Percentiles rank a stretch among this genome's conserved stretches.
These are phyloP conservation scores for Rutstroemia sydowiana DNA, from an alignment of 2,329 filamentous ascomycete genomes.

Conservation along the genomic window DNA sequence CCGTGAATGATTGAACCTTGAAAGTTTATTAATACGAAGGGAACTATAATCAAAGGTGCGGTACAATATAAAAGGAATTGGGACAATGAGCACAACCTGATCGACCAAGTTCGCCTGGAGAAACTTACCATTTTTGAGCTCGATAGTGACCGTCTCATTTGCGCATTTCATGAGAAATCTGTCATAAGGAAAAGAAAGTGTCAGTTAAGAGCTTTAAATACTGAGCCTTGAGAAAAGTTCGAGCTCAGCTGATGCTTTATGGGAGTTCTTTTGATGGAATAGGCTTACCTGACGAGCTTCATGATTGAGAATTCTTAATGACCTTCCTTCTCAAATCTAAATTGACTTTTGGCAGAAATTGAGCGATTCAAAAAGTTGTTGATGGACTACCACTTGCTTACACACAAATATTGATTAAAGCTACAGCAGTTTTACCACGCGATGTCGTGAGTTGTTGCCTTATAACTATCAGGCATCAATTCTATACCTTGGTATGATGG, in stretches of 20 bases:
- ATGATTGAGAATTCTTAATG: constrained; percentile 52
- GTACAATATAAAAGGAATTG: too few species aligned
- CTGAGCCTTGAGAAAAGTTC: constrained; percentile 33
- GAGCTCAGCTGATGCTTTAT: constrained; percentile 40
- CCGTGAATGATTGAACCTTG: constrained; percentile 96
- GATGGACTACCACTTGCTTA: too few species aligned
- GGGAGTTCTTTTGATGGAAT: constrained; percentile 18
- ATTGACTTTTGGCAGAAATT: too few species aligned
- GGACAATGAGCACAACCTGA: too few species aligned
- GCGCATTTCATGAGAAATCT: constrained; percentile 99
- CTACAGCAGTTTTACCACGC: too few species aligned
- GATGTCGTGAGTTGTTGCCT: neutral
- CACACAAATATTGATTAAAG: too few species aligned
- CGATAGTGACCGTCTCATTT: constrained; percentile 97
- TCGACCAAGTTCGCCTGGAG: too few species aligned
- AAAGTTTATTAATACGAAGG: too few species aligned
- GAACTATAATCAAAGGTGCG: too few species aligned
- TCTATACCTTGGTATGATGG: neutral
- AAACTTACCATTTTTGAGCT: constrained; percentile 85
- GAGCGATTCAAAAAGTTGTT: neutral
- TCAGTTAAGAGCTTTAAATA: constrained; percentile 31
- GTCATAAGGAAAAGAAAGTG: constrained; percentile 21
- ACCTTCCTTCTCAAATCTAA: neutral
- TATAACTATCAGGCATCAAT: neutral
- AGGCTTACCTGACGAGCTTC: constrained; percentile 90